Conservation (phyloP, 371 early-diverging fungal species). For the Circinella umbellata region DNA sequence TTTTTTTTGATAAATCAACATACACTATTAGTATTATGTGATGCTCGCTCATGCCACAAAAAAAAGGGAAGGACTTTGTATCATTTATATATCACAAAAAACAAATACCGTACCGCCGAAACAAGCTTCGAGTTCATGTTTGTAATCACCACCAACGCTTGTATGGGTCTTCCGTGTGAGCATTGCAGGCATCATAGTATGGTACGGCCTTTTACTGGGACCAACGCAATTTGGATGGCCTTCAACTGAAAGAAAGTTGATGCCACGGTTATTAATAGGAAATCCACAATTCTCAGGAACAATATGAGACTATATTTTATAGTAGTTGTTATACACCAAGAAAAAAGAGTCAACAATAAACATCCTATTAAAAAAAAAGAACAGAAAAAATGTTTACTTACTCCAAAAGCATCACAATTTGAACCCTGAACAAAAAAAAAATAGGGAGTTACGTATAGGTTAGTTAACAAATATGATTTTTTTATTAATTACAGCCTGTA, state of each 20-base stretch:
- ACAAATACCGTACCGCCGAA: constrained; percentile 49
- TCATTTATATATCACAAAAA: no score
- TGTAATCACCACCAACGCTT: neutral
- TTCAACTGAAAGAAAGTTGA: constrained; percentile 68
- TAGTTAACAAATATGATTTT: no score
- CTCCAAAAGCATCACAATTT: constrained; percentile 63
- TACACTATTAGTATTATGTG: no score
- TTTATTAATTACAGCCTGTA: no score
- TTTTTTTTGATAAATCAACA: no score
- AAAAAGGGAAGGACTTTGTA: no score
- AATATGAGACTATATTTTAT: constrained; percentile 32
- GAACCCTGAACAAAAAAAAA: constrained; percentile 44
- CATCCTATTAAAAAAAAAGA: neutral
- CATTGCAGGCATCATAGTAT: constrained; percentile 85
- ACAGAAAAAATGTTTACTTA: constrained; percentile 24
- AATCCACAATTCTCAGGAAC: constrained; percentile 74
- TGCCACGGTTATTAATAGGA: constrained; percentile 76
- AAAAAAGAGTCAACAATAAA: neutral
- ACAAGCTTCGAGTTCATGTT: constrained; percentile 51
- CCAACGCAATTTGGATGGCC: constrained; percentile 71
- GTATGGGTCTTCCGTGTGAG: constrained; percentile 42
- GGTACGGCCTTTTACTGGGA: constrained; percentile 79
- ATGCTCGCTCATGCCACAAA: no score
- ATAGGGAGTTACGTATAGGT: no score
- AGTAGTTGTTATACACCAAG: neutral